phyloP scores from a whole-genome alignment of 805 yeast genomes.

The Hanseniaspora hatyaiensis region DNA sequence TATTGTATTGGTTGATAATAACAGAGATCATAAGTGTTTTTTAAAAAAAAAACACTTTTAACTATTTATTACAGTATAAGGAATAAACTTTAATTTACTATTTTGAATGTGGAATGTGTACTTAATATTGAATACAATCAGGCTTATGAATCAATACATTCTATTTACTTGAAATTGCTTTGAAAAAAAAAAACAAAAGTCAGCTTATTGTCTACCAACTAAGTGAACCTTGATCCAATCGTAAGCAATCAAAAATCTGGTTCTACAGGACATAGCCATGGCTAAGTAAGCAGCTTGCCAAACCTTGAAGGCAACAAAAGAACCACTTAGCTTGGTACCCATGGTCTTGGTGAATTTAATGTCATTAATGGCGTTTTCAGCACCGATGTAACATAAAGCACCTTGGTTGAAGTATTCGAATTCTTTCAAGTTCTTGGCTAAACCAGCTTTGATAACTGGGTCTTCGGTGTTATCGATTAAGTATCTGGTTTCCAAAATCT shows the following conservation, averaged over 20 bases:
- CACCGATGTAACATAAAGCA: constrained; percentile 85
- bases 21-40: no score
- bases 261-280: constrained; percentile 83
- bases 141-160: not conserved
- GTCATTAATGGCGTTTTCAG: constrained; percentile 90
- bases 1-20: no score
- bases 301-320: constrained; percentile 66
- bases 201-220: constrained; percentile 74
- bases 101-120: no score
- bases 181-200: constrained; percentile 21
- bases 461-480: constrained; percentile 42
- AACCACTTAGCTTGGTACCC: constrained; percentile 73
- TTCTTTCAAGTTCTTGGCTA: constrained; percentile 40
- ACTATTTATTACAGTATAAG: no score
- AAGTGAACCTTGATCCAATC: constrained; percentile 84
- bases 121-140: no score
- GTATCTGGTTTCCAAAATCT: constrained; percentile 52
- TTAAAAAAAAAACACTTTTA: no score
- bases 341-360: constrained; percentile 36
- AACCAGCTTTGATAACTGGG: constrained; percentile 33
- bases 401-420: constrained; percentile 84
- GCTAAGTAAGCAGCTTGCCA: constrained; percentile 91
- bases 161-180: not conserved
- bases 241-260: constrained; percentile 69
- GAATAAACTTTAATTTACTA: no score